Conservation (phyloP, 805 yeast genomes). For the Yarrowia phangngaensis region DNA sequence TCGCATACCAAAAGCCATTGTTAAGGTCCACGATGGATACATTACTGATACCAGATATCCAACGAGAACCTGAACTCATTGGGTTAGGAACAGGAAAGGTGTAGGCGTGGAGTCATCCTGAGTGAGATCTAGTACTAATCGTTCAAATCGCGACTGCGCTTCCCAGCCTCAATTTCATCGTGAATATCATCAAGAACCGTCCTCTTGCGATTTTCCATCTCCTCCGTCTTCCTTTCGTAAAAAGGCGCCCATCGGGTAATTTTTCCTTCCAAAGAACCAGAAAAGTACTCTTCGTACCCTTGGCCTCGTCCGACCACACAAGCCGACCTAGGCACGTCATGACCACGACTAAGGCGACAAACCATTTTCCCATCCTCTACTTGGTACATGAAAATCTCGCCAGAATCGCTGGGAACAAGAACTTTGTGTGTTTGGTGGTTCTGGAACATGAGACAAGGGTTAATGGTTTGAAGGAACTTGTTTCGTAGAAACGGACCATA, state of each 20-base stretch:
- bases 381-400: constrained; percentile 60
- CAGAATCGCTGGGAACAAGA: constrained; percentile 68
- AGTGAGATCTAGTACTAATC: too few species aligned
- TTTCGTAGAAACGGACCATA: constrained; percentile 77
- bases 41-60: too few species aligned
- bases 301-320: constrained; percentile 51
- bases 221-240: constrained; percentile 24
- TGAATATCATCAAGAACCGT: constrained; percentile 16
- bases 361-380: constrained; percentile 60
- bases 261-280: constrained; percentile 68
- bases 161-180: constrained; percentile 9
- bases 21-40: too few species aligned
- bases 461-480: constrained; percentile 53
- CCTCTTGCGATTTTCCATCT: neutral
- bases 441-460: constrained; percentile 48
- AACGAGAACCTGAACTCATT: too few species aligned
- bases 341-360: constrained; percentile 50
- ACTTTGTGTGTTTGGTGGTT: constrained; percentile 39
- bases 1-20: too few species aligned
- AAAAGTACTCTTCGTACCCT: constrained; percentile 46
- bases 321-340: constrained; percentile 48
- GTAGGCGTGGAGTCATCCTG: too few species aligned
- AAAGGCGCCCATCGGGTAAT: constrained; percentile 55
- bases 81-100: too few species aligned
- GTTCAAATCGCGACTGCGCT: constrained; percentile 20